A percentile compares a stretch with the other conserved stretches of the same genome.
Conservation (phyloP, 257 asterid genomes). For the Fraxinus pennsylvanica region DNA sequence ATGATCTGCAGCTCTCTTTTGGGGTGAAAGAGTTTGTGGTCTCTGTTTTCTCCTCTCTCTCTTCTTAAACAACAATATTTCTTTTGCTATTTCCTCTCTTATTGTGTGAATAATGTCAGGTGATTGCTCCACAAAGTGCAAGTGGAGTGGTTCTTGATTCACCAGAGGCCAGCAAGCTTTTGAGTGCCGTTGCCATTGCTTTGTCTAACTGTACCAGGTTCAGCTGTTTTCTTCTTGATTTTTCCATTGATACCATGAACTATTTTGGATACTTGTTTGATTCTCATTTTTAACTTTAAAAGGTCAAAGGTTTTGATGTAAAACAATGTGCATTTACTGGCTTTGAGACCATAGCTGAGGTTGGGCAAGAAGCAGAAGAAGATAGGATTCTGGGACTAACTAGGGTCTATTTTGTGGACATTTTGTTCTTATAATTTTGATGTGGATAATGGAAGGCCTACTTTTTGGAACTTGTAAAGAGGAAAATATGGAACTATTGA, state of each 20-base stretch:
- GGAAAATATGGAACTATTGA: background rate
- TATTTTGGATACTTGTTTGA: background rate
- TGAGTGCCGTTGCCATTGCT: slow-evolving; percentile 95
- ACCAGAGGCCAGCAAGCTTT: slow-evolving; percentile 93
- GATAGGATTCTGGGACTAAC: background rate
- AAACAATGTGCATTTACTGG: background rate
- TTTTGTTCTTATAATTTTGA: background rate
- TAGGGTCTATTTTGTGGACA: background rate
- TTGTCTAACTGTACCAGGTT: slow-evolving; percentile 87
- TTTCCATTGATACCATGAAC: slow-evolving; percentile 12
- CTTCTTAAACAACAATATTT: background rate
- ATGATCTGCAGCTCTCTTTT: slow-evolving; percentile 80
- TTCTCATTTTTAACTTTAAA: background rate
- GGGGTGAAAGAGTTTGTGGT: slow-evolving; percentile 94
- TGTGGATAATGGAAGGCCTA: background rate
- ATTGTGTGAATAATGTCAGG: slow-evolving; percentile 44
- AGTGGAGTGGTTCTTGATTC: slow-evolving; percentile 90
- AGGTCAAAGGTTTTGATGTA: background rate
- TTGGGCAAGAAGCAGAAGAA: background rate
- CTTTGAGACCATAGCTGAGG: slow-evolving; percentile 1
- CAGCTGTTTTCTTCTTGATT: slow-evolving; percentile 31
- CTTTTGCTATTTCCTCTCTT: slow-evolving; percentile 19
- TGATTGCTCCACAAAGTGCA: slow-evolving; percentile 92
- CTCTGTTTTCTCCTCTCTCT: slow-evolving; percentile 36
- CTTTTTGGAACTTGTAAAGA: background rate